Base-by-base conservation (phyloP, 2,329 filamentous ascomycete genomes). In the Xylaria polymorpha region DNA sequence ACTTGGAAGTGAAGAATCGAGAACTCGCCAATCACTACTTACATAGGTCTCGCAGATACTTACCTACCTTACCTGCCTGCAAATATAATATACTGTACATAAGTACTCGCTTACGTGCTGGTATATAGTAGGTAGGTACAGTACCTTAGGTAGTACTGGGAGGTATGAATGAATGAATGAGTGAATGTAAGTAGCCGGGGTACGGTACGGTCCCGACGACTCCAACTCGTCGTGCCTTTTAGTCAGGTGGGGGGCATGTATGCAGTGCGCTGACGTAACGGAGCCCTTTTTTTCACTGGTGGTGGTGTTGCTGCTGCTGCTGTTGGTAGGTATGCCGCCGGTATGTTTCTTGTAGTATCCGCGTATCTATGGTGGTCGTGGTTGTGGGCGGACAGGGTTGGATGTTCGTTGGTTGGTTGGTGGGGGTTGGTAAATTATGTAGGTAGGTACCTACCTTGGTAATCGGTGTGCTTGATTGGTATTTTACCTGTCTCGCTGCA, bases 191-290 rank as follows among this genome's bases (percentile, higher is more conserved):
- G 35, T 37, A 37, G 35, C 25, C 25, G 25, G n/a, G 53, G n/a
- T n/a, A n/a, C n/a, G n/a, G n/a, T n/a, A n/a, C n/a, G n/a, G 39
- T 12, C 15, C 18, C 22, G 39, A 29, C 15, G 29, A 32, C 43
- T 22, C 44, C 18, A 50, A 35, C 32, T 46, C 58, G 7, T 46
- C 57, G 35, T 18, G 35, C 37, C 18, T 39, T 55, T 67, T 67
- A 67, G 65, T 67, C 60, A 67, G 46, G 65, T 64, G 59, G 65
- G 22, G 65, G 15, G 4, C 3, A 14, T 8, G 32, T 37, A 67
- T 67, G 65, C 65, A 64, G n/a, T 8, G 20, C 41, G 65, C 65
- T 67, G 65, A 67, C 60, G 60, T 67, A 67, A 67, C 1, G 50
- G 50, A 2, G 7, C 35, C 10, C 10, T 37, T 37, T 37, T 9